These are phyloP conservation scores for Fusarium compactum DNA, from an alignment of 2,329 filamentous ascomycete genomes.

Conservation along the genomic window DNA sequence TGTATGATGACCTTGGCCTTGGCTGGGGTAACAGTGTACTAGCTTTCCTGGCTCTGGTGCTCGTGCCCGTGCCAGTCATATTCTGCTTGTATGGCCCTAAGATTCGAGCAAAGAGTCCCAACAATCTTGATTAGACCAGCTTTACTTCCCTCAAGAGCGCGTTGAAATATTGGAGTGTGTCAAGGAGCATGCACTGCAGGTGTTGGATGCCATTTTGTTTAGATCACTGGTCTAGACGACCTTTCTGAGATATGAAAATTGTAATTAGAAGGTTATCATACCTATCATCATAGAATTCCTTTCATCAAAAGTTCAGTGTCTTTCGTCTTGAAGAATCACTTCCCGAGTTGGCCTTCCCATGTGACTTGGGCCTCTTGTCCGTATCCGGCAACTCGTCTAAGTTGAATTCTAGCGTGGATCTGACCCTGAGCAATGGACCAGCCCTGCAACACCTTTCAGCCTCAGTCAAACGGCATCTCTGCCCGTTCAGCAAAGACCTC, in stretches of 20 bases:
- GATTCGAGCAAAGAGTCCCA: constrained; percentile 41
- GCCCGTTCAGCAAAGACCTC: background rate
- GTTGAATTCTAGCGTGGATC: background rate
- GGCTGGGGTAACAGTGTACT: constrained; percentile 61
- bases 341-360: background rate
- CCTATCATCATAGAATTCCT: background rate
- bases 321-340: background rate
- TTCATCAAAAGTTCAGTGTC: background rate
- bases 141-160: background rate
- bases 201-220: background rate
- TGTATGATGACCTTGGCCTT: constrained; percentile 55
- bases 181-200: background rate
- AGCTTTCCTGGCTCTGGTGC: constrained; percentile 57
- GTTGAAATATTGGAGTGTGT: background rate
- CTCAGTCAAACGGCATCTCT: background rate
- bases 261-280: background rate
- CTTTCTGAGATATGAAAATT: background rate
- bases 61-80: constrained; percentile 41
- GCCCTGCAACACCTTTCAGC: background rate
- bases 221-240: background rate
- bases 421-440: background rate
- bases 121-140: constrained; percentile 30
- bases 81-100: constrained; percentile 41
- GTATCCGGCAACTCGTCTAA: background rate
- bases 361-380: background rate